A percentile compares a stretch with the other conserved stretches of the same genome.
These are phyloP conservation scores for Podospora tetraspora DNA, from an alignment of 495 filamentous ascomycete species.

Conservation along the genomic window DNA sequence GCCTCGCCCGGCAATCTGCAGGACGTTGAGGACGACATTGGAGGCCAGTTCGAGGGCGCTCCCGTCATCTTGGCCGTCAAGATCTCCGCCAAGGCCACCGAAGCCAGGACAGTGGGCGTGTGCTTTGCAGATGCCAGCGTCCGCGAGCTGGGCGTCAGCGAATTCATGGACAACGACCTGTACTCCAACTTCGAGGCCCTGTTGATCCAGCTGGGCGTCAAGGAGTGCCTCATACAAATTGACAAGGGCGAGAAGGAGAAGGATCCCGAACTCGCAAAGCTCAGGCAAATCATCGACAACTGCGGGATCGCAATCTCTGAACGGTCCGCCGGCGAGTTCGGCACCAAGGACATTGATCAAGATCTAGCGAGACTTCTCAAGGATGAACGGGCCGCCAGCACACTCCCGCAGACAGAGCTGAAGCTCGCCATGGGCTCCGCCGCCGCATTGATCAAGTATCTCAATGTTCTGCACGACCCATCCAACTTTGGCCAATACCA, in stretches of 20 bases:
- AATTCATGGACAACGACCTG: conserved; percentile 96
- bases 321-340: conserved; percentile 69
- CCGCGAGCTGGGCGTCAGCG: conserved; percentile 90
- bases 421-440: conserved; percentile 97
- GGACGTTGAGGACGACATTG: conserved; percentile 94
- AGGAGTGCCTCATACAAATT: conserved; percentile 78
- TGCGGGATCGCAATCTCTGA: conserved; percentile 88
- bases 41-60: conserved; percentile 77
- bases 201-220: conserved; percentile 92
- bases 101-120: conserved; percentile 83
- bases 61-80: conserved; percentile 95
- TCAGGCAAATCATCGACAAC: conserved; percentile 80
- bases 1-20: conserved; percentile 95
- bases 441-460: conserved; percentile 88
- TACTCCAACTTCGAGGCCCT: conserved; percentile 98
- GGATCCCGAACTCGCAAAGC: conserved; percentile 84
- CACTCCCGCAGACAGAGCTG: conserved; percentile 83
- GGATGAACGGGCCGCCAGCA: conserved; percentile 71
- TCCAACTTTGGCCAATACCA: conserved; percentile 96
- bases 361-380: conserved; percentile 81
- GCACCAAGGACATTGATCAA: conserved; percentile 90
- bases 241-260: conserved; percentile 66
- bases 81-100: conserved; percentile 76
- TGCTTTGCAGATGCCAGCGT: conserved; percentile 98
- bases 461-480: conserved; percentile 83